Conservation (phyloP, 129 eudicot genomes). For the Pittosporum tobira region DNA sequence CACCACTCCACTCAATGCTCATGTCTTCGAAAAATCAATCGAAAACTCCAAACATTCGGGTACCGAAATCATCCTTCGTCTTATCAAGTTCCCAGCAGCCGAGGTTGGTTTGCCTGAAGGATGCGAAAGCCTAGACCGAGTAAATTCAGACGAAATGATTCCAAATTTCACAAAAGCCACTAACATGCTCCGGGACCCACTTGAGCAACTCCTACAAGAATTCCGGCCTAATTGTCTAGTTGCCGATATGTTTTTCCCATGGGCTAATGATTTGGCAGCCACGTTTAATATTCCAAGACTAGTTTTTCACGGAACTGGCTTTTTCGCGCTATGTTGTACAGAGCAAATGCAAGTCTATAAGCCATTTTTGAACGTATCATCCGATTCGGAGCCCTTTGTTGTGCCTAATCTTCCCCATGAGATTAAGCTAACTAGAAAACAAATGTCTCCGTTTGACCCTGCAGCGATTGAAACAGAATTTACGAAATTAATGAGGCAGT, state of each 20-base stretch:
- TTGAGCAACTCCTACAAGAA: conserved; percentile 38
- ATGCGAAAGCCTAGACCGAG: conserved; percentile 30
- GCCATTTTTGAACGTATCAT: conserved; percentile 26
- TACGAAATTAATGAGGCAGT: conserved; percentile 4
- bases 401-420: conserved; percentile 57
- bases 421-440: conserved; percentile 25
- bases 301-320: conserved; percentile 50
- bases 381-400: conserved; percentile 36
- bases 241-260: conserved; percentile 41
- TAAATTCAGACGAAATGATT: conserved; percentile 2
- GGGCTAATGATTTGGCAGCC: conserved; percentile 53
- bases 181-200: conserved; percentile 34
- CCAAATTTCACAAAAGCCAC: conserved; percentile 19
- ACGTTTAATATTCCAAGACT: conserved; percentile 51
- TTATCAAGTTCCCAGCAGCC: conserved; percentile 17
- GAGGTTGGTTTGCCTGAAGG: conserved; percentile 33
- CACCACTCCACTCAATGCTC: conserved; percentile 30
- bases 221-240: conserved; percentile 32
- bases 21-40: conserved; percentile 9
- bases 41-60: background rate
- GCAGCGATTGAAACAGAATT: conserved; percentile 9
- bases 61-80: background rate
- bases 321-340: conserved; percentile 28
- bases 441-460: conserved; percentile 9
- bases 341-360: conserved; percentile 14